Percentiles rank a stretch among this genome's conserved stretches.
phyloP scores from a whole-genome alignment of 2,329 filamentous ascomycete genomes.

The Trichoderma koningiopsis region DNA sequence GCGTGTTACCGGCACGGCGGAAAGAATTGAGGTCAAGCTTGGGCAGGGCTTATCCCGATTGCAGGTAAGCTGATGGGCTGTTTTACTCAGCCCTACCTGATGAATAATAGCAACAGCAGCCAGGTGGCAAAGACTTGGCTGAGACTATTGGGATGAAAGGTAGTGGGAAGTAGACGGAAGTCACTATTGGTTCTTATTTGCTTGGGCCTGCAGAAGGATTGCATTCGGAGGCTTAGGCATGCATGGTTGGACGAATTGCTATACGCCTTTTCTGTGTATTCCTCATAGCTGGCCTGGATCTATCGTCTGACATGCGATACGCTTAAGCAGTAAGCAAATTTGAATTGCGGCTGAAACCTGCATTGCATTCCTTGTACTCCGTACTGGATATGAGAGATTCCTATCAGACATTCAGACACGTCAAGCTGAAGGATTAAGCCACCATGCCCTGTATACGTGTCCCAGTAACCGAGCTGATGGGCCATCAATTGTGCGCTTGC shows the following conservation, averaged over 20 bases:
- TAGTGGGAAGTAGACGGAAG: slow-evolving; percentile 16
- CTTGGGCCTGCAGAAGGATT: background rate
- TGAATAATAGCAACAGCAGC: slow-evolving; percentile 16
- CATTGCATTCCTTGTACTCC: background rate
- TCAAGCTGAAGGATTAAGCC: slow-evolving; percentile 3
- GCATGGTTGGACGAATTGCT: background rate
- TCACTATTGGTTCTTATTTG: background rate
- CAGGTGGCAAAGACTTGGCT: background rate
- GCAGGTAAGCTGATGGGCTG: slow-evolving; percentile 22
- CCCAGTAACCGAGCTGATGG: background rate
- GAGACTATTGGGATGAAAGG: background rate
- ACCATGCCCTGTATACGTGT: slow-evolving; percentile 1
- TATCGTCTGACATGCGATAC: background rate
- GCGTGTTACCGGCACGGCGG: slow-evolving; percentile 44
- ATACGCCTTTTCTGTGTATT: background rate
- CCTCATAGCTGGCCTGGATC: background rate
- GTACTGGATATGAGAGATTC: background rate
- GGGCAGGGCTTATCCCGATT: slow-evolving; percentile 22
- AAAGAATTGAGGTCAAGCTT: slow-evolving; percentile 47
- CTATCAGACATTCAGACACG: background rate
- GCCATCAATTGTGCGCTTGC: background rate
- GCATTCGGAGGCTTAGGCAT: background rate
- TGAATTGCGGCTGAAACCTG: background rate
- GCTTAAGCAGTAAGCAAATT: slow-evolving; percentile 9
- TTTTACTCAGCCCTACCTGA: slow-evolving; percentile 19